Percentiles rank a stretch among this genome's conserved stretches.
Evolutionary conservation across 305 asterid species (phyloP).

Genomic region (Fraxinus latifolia): DNA sequence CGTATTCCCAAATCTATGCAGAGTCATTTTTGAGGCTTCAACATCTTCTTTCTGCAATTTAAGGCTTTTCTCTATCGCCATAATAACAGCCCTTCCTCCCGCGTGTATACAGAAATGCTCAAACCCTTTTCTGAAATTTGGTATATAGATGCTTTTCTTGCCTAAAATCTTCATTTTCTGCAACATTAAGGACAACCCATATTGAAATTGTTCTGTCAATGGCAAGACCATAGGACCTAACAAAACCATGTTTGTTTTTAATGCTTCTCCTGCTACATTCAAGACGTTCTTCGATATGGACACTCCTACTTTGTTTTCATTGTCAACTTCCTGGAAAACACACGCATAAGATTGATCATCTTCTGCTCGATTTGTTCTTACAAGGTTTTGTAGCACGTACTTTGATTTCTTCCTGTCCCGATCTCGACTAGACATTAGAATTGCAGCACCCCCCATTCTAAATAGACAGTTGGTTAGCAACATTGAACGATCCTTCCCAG

Average conservation of each 20-base stretch:
- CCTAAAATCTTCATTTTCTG: conserved; percentile 1
- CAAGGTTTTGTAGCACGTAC: conserved; percentile 19
- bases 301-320: conserved; percentile 19
- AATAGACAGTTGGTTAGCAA: conserved; percentile 30
- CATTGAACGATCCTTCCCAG: conserved; percentile 29
- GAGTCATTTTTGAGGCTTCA: conserved; percentile 34
- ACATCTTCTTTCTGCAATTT: conserved; percentile 25
- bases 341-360: conserved; percentile 25
- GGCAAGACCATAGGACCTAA: conserved; percentile 32
- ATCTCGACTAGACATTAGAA: conserved; percentile 27
- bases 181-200: background rate
- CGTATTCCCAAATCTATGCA: conserved; percentile 35
- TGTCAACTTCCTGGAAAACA: conserved; percentile 23
- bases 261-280: conserved; percentile 26
- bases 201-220: conserved; percentile 12
- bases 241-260: conserved; percentile 26
- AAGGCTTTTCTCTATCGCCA: conserved; percentile 20
- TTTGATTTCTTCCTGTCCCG: conserved; percentile 20
- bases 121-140: conserved; percentile 24
- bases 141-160: conserved; percentile 5
- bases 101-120: conserved; percentile 34
- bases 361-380: conserved; percentile 16
- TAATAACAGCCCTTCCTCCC: conserved; percentile 34
- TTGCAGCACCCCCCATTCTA: conserved; percentile 35
- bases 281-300: conserved; percentile 20